A percentile compares a stretch with the other conserved stretches of the same genome.
phyloP scores from a whole-genome alignment of 345 rosid species.

The Murraya koenigii region DNA sequence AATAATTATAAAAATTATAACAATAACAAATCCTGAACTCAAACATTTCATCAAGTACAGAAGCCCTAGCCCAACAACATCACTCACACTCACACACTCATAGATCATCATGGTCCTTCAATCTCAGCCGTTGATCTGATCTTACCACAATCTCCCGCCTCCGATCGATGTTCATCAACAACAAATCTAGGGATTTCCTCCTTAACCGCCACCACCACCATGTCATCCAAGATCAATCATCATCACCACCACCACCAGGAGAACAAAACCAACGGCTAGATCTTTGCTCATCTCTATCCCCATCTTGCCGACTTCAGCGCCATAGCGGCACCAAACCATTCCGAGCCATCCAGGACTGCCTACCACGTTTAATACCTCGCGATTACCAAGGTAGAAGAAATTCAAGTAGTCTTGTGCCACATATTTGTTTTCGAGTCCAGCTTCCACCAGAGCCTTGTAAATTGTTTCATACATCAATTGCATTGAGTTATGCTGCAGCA shows the following conservation, averaged over 20 bases:
- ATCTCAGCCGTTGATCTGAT: conserved; percentile 47
- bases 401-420: conserved; percentile 85
- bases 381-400: too few relatives aligned
- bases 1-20: too few relatives aligned
- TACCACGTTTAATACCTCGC: conserved; percentile 51
- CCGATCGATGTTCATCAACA: conserved; percentile 24
- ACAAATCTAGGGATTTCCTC: conserved; percentile 39
- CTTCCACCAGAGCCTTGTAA: conserved; percentile 77
- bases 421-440: conserved; percentile 61
- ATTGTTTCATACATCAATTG: conserved; percentile 90
- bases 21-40: too few relatives aligned
- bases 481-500: conserved; percentile 80
- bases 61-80: too few relatives aligned
- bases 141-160: not conserved
- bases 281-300: conserved; percentile 37
- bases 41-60: too few relatives aligned
- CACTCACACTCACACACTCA: not conserved
- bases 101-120: conserved; percentile 14
- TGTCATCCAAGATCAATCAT: conserved; percentile 38
- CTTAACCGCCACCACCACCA: conserved; percentile 23
- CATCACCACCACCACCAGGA: conserved; percentile 20
- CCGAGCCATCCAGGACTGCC: conserved; percentile 43
- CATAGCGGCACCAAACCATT: conserved; percentile 47
- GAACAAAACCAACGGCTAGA: too few relatives aligned
- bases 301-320: conserved; percentile 53